phyloP scores from a whole-genome alignment of 768 basidiomycete genomes.

The Pleurotus eryngii region DNA sequence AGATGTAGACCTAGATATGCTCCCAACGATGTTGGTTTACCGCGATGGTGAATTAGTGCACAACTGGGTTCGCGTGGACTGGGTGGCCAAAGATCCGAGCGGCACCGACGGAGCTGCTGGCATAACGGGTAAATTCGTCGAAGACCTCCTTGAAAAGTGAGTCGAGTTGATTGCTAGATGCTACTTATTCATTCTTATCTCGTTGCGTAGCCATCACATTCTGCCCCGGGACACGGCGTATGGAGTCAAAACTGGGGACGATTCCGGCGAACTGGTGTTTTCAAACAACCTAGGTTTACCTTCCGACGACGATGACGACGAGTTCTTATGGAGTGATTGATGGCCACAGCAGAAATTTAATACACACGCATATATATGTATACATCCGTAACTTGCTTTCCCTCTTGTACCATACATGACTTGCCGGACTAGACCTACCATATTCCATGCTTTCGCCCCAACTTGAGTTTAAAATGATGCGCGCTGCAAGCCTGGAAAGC shows the following conservation, averaged over 20 bases:
- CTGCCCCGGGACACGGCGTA: constrained; percentile 26
- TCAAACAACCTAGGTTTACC: constrained; percentile 42
- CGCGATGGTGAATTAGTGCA: constrained; percentile 80
- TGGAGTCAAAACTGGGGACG: constrained; percentile 14
- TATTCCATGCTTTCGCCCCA: too few species aligned
- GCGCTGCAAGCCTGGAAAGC: too few species aligned
- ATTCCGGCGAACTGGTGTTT: constrained; percentile 2
- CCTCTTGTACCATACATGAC: too few species aligned
- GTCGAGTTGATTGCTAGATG: constrained; percentile 12
- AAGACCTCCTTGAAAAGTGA: constrained; percentile 65
- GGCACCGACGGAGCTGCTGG: background rate
- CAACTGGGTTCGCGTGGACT: constrained; percentile 86
- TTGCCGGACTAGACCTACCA: too few species aligned
- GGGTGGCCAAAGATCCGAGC: constrained; percentile 50
- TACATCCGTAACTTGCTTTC: too few species aligned
- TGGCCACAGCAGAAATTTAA: background rate
- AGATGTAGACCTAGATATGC: constrained; percentile 11
- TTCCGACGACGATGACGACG: constrained; percentile 50
- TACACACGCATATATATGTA: too few species aligned
- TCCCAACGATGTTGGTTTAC: constrained; percentile 52
- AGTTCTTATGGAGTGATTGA: constrained; percentile 46
- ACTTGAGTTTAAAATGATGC: too few species aligned
- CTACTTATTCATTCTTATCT: constrained; percentile 1
- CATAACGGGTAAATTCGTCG: constrained; percentile 52
- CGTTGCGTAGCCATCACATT: constrained; percentile 21